Base-by-base conservation (phyloP, 176 grass and related monocot genomes). In the Elymus sibiricus region DNA sequence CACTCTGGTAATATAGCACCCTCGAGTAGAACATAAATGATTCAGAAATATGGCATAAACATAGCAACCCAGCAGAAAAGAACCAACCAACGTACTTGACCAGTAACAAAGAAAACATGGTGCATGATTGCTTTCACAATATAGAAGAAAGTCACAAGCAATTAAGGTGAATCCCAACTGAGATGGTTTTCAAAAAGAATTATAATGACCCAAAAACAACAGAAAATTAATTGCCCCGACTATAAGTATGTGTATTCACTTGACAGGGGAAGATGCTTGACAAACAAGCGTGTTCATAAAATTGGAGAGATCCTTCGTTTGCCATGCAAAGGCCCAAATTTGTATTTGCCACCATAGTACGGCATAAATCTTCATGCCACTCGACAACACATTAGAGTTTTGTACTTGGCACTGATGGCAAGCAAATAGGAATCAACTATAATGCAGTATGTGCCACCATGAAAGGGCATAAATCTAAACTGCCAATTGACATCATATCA, bases 81-180 rank as follows among this genome's bases (percentile, higher is more conserved):
- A 24, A 6, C 19, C 51, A 56, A 64, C 24, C n/a, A 53, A 22
- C 27, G 0, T 6, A 25, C 49, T 77, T 47, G 9, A 64, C 17
- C 24, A 26, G 27, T 25, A 63, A 84, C 5, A 16, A 73, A 51
- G 56, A 58, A 6, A 67, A 84, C 15, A 27, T 13, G 24, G 56
- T 9, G 21, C 22, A 11, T 55, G 26, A 38, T 14, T 40, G 34
- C 49, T 44, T 75, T 47, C 28, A 82, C 9, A 82, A 24, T 16
- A 84, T 37, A 83, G 15, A 47, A 82, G 14, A 51, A 27, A 44
- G 13, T 60, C 35, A 49, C 79, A 69, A 81, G 31, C 11, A 88
- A 43, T 40, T 53, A 83, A n/a, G 7, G 17, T 3, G 31, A 27
- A 27, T 55, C 32, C 29, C 29, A 76, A 71, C 32, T 19, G 16